phyloP scores from a whole-genome alignment of 768 basidiomycete genomes.

The Pilatotrama ljubarskyi region DNA sequence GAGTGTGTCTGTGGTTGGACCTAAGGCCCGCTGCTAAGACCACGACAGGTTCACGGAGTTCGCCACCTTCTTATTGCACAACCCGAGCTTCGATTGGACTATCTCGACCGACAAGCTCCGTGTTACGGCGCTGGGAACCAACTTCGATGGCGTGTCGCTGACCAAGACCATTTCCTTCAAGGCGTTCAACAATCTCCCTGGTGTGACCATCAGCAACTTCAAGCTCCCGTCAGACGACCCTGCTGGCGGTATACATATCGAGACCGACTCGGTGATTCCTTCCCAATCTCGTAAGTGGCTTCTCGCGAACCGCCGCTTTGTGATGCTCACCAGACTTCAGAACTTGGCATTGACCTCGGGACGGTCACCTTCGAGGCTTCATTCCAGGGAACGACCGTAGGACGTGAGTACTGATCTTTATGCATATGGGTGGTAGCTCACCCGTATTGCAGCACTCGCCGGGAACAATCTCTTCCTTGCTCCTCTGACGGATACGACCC shows the following conservation, averaged over 20 bases:
- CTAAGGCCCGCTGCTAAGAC: too few species aligned
- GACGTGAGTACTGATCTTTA: slow-evolving; percentile 47
- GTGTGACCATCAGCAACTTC: slow-evolving; percentile 72
- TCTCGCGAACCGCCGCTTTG: neutral
- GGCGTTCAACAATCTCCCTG: slow-evolving; percentile 71
- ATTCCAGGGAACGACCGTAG: slow-evolving; percentile 56
- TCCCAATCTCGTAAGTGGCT: slow-evolving; percentile 65
- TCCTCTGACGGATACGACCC: slow-evolving; percentile 45
- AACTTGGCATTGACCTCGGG: slow-evolving; percentile 70
- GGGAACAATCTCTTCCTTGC: slow-evolving; percentile 51
- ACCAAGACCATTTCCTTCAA: slow-evolving; percentile 62
- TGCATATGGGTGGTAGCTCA: neutral
- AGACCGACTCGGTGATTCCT: slow-evolving; percentile 65
- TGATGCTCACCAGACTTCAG: slow-evolving; percentile 32
- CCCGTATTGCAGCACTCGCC: slow-evolving; percentile 47
- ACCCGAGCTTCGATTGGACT: slow-evolving; percentile 65
- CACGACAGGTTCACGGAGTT: slow-evolving; percentile 58
- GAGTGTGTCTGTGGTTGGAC: slow-evolving; percentile 26
- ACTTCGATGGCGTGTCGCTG: slow-evolving; percentile 64
- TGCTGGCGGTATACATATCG: slow-evolving; percentile 68
- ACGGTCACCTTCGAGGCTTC: slow-evolving; percentile 61
- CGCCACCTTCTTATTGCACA: slow-evolving; percentile 65
- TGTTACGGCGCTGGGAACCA: slow-evolving; percentile 63
- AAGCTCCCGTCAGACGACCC: slow-evolving; percentile 66
- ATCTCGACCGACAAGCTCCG: slow-evolving; percentile 66